phyloP scores from a whole-genome alignment of 2,329 filamentous ascomycete genomes.

The Magnaporthiopsis poae region DNA sequence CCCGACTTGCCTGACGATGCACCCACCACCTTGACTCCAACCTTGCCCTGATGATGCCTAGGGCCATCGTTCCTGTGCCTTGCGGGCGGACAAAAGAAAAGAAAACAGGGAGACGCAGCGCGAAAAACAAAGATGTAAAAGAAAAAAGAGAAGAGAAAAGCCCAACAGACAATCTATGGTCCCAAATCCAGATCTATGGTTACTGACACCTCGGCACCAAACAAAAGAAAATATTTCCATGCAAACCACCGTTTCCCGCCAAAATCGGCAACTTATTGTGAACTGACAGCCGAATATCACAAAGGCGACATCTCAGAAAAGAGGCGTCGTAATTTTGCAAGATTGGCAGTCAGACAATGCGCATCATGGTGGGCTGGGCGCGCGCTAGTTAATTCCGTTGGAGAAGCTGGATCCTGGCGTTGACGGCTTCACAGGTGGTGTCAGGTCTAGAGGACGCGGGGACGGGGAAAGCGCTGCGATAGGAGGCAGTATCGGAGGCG shows the following conservation, averaged over 20 bases:
- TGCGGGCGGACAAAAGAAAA: background rate
- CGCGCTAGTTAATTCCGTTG: background rate
- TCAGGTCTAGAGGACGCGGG: conserved; percentile 45
- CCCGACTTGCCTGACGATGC: background rate
- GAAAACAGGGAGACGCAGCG: background rate
- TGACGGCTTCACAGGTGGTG: conserved; percentile 47
- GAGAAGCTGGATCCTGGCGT: conserved; percentile 8
- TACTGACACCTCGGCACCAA: background rate
- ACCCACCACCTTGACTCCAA: background rate
- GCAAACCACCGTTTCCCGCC: background rate
- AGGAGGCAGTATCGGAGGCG: conserved; percentile 45
- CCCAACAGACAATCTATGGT: background rate
- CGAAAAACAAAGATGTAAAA: background rate
- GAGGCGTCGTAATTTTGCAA: background rate
- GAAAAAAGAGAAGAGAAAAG: background rate
- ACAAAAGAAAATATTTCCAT: background rate
- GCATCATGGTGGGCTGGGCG: background rate
- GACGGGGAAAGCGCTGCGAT: conserved; percentile 48
- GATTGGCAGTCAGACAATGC: background rate
- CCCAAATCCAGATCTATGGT: background rate
- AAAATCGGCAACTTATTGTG: background rate
- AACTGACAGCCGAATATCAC: background rate
- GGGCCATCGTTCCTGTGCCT: background rate
- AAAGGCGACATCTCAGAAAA: background rate
- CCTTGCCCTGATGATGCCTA: background rate